Percentiles rank a stretch among this genome's conserved stretches.
These are phyloP conservation scores for Talaromyces sp. DNA, from an alignment of 2,329 filamentous ascomycete genomes.

Conservation along the genomic window DNA sequence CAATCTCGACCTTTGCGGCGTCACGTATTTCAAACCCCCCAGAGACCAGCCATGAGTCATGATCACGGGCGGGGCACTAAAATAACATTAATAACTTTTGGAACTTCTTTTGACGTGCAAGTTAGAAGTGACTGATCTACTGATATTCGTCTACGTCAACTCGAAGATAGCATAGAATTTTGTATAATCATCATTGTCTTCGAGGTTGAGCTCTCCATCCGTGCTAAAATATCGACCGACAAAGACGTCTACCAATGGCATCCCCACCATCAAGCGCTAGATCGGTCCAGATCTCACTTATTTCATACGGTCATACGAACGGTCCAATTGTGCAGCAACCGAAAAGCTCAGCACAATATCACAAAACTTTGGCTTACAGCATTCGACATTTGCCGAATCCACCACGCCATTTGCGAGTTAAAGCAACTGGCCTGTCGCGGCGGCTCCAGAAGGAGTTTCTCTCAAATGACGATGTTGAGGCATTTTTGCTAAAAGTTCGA, in stretches of 20 bases:
- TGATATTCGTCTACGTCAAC: not conserved
- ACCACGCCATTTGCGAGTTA: not conserved
- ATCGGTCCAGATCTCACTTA: not conserved
- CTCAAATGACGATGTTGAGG: not conserved
- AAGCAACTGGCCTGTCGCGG: not conserved
- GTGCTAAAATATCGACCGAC: not conserved
- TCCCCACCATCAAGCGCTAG: not conserved
- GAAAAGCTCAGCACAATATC: not conserved
- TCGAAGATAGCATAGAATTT: not conserved
- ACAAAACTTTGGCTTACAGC: not conserved
- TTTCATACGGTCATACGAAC: not conserved
- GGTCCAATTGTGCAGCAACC: not conserved
- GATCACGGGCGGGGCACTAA: not conserved
- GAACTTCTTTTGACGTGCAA: too few species aligned
- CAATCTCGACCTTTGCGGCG: not conserved
- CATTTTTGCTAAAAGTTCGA: not conserved
- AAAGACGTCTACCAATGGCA: not conserved
- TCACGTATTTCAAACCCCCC: not conserved
- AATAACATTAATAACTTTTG: too few species aligned
- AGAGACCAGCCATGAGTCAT: not conserved
- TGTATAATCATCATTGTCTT: not conserved
- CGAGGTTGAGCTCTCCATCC: not conserved
- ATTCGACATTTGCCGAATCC: constrained; percentile 2
- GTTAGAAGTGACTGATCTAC: too few species aligned
- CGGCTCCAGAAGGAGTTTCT: not conserved